phyloP scores from a whole-genome alignment of 495 filamentous ascomycete genomes.

The Wilcoxina mikolae region DNA sequence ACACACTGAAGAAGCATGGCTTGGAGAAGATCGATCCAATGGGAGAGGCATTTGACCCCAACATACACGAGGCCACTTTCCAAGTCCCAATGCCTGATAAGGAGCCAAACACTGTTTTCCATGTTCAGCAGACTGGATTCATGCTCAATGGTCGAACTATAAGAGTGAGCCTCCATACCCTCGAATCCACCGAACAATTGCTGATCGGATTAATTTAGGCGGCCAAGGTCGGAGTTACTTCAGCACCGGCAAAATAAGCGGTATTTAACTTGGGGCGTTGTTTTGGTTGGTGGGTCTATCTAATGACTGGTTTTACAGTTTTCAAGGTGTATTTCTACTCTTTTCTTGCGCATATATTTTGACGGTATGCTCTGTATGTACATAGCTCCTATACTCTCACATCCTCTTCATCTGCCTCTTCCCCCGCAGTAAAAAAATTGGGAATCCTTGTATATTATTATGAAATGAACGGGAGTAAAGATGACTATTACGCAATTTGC shows the following conservation, averaged over 20 bases:
- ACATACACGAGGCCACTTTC: conserved; percentile 91
- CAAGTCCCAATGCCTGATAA: conserved; percentile 68
- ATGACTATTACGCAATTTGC: no score
- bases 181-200: conserved; percentile 8
- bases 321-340: neutral
- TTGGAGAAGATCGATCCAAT: conserved; percentile 76
- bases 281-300: neutral
- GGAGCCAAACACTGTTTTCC: conserved; percentile 81
- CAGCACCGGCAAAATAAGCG: conserved; percentile 39
- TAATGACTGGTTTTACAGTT: neutral
- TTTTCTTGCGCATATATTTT: neutral
- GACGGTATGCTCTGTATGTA: neutral
- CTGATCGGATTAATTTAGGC: conserved; percentile 34
- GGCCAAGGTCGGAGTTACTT: conserved; percentile 88
- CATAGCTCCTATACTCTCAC: neutral
- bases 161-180: conserved; percentile 40
- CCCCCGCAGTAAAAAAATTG: no score
- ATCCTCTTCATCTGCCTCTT: no score
- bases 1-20: conserved; percentile 83
- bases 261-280: neutral
- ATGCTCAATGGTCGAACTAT: conserved; percentile 76
- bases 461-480: no score
- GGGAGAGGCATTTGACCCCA: conserved; percentile 77
- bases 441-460: no score
- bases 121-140: conserved; percentile 90